Percentiles rank a stretch among this genome's conserved stretches.
Conservation (phyloP, 306 rosid species). For the Citrullus colocynthis region DNA sequence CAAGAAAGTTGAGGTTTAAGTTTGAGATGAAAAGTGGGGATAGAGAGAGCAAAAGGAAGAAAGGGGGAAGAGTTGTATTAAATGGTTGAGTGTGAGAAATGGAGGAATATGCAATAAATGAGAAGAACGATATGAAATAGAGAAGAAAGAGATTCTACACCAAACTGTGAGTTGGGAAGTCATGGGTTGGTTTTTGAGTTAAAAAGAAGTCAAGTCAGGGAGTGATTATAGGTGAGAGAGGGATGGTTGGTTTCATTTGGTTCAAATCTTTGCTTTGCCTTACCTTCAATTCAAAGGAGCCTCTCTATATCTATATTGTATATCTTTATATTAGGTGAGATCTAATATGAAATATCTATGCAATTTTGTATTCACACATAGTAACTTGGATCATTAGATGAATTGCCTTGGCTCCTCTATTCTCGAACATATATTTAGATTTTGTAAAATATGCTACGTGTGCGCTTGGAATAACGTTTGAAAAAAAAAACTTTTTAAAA, state of each 20-base stretch:
- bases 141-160: conserved; percentile 23
- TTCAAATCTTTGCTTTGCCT: conserved; percentile 23
- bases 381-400: neutral
- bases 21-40: neutral
- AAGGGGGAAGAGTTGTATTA: conserved; percentile 20
- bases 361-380: neutral
- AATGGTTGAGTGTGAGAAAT: conserved; percentile 10
- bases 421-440: neutral
- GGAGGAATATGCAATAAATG: too few relatives aligned
- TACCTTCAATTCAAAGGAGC: conserved; percentile 43
- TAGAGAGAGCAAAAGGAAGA: conserved; percentile 13
- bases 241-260: conserved; percentile 18
- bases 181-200: conserved; percentile 35
- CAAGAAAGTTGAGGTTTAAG: neutral
- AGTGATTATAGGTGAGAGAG: neutral
- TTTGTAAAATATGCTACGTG: neutral
- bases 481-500: too few relatives aligned
- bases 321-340: neutral
- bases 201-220: conserved; percentile 39
- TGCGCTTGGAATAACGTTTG: too few relatives aligned
- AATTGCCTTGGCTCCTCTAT: neutral
- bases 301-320: neutral
- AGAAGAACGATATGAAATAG: neutral
- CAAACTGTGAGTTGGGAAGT: conserved; percentile 85
- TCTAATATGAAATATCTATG: neutral